These are phyloP conservation scores for Xylaria venustula DNA, from an alignment of 495 filamentous ascomycete species.

Conservation along the genomic window DNA sequence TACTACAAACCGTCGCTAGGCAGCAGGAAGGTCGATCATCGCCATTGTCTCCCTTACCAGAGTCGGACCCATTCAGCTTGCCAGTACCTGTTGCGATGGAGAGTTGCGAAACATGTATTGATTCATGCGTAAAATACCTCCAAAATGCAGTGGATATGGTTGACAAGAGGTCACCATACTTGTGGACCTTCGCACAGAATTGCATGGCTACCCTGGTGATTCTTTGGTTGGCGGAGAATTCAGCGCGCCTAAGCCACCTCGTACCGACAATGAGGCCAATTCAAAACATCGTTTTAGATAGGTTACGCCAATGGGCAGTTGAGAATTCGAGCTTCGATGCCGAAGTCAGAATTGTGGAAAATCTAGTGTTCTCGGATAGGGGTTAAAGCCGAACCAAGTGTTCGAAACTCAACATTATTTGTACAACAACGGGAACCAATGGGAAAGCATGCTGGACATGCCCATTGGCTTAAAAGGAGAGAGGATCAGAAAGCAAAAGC, in stretches of 20 bases:
- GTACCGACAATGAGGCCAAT: constrained; percentile 27
- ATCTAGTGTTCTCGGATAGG: constrained; percentile 20
- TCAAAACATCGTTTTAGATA: constrained; percentile 25
- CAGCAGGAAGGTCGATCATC: constrained; percentile 25
- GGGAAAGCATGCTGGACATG: constrained; percentile 1
- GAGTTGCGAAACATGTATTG: constrained; percentile 32
- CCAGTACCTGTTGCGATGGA: constrained; percentile 23
- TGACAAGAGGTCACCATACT: constrained; percentile 30
- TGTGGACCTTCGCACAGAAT: constrained; percentile 33
- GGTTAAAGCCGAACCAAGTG: background rate
- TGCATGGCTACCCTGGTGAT: constrained; percentile 29
- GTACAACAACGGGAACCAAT: constrained; percentile 8
- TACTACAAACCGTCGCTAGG: constrained; percentile 26
- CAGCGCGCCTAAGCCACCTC: constrained; percentile 21
- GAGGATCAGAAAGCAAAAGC: background rate
- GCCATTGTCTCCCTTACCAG: constrained; percentile 16
- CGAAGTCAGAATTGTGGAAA: constrained; percentile 28
- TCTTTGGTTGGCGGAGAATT: constrained; percentile 29
- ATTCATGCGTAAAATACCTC: constrained; percentile 32
- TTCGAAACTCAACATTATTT: background rate
- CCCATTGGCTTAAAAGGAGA: background rate
- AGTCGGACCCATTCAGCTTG: constrained; percentile 23
- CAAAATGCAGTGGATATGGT: constrained; percentile 32
- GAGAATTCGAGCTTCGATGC: constrained; percentile 32
- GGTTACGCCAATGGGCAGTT: constrained; percentile 28